Evolutionary conservation across 78 protist species (phyloP).

Genomic region (Creolimax fragrantissima): DNA sequence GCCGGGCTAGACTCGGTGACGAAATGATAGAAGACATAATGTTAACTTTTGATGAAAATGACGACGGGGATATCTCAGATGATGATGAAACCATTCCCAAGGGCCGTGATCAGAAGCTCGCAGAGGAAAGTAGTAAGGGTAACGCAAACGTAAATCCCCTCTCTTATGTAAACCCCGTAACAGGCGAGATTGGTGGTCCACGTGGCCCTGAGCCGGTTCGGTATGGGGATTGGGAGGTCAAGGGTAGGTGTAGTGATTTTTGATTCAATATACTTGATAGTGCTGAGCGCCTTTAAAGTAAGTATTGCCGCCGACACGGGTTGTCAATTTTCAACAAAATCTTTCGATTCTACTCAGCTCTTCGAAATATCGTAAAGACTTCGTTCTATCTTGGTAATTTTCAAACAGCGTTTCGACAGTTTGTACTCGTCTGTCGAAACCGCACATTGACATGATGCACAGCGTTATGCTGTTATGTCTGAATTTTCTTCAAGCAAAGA

Average conservation of each 20-base stretch:
- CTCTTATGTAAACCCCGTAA: slow-evolving; percentile 22
- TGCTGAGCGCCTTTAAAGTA: too few species aligned
- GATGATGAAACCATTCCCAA: background rate
- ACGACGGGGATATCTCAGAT: background rate
- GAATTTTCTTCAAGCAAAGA: too few species aligned
- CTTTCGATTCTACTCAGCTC: too few species aligned
- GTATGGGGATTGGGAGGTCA: slow-evolving; percentile 75
- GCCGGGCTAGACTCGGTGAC: background rate
- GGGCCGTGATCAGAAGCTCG: background rate
- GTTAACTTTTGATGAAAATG: background rate
- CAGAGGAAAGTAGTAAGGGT: background rate
- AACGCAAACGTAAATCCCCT: background rate
- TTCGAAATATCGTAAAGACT: too few species aligned
- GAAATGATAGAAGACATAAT: background rate
- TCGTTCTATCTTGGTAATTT: too few species aligned
- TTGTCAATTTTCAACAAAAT: too few species aligned
- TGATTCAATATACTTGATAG: slow-evolving; percentile 28
- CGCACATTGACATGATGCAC: too few species aligned
- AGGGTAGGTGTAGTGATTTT: slow-evolving; percentile 65
- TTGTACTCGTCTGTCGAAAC: too few species aligned
- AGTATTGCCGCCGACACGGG: too few species aligned
- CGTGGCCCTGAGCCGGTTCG: slow-evolving; percentile 74
- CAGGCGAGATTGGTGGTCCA: slow-evolving; percentile 72
- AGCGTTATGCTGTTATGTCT: too few species aligned
- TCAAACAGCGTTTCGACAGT: too few species aligned